These are phyloP conservation scores for Diaporthe longicolla DNA, from an alignment of 2,329 filamentous ascomycete genomes.

Conservation along the genomic window DNA sequence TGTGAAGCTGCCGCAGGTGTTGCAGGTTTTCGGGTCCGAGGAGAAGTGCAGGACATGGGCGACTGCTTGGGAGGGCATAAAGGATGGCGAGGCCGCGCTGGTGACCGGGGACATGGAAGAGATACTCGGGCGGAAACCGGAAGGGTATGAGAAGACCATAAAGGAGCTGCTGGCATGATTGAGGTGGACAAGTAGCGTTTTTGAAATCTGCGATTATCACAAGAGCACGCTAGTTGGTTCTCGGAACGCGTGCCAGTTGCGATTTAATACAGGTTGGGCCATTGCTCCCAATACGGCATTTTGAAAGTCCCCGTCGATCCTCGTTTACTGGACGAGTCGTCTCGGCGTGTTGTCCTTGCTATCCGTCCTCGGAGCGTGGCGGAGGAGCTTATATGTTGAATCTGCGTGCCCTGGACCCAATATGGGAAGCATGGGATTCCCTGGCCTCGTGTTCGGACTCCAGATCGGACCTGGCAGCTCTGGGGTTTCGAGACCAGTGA, in stretches of 20 bases:
- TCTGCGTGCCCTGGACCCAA: not conserved
- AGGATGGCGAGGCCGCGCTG: conserved; percentile 58
- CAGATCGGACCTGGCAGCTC: not conserved
- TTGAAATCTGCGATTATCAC: not conserved
- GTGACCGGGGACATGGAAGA: conserved; percentile 56
- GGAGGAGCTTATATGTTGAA: too few relatives aligned
- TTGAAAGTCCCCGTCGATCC: not conserved
- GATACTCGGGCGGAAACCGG: conserved; percentile 58
- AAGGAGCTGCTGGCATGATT: conserved; percentile 44
- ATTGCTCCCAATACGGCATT: not conserved
- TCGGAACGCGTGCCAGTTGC: not conserved
- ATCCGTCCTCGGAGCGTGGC: too few relatives aligned
- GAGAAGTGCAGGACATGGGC: conserved; percentile 61
- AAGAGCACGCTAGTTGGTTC: not conserved
- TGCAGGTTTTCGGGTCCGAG: conserved; percentile 47
- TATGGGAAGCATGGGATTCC: not conserved
- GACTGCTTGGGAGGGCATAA: conserved; percentile 62
- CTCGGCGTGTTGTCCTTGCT: not conserved
- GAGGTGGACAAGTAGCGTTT: too few relatives aligned
- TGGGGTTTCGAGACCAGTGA: not conserved
- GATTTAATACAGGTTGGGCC: not conserved
- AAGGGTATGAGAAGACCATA: conserved; percentile 56
- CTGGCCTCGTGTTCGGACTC: not conserved
- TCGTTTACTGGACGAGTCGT: not conserved
- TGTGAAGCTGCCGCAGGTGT: conserved; percentile 53